phyloP scores from a whole-genome alignment of 306 rosid species.

The Clitoria ternatea region DNA sequence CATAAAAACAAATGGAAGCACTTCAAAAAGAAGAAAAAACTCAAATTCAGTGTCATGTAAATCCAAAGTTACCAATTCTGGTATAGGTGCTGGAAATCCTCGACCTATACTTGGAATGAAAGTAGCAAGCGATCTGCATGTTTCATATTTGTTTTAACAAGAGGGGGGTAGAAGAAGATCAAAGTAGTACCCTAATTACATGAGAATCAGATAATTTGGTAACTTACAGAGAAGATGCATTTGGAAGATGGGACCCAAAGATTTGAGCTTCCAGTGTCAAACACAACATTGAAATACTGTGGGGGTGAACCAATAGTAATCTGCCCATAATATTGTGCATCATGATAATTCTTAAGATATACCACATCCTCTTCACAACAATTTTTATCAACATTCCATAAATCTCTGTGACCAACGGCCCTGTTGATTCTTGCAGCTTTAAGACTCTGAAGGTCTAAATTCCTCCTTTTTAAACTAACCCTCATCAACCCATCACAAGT shows the following conservation, averaged over 20 bases:
- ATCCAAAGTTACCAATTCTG: constrained; percentile 37
- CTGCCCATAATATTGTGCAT: constrained; percentile 70
- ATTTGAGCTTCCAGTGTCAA: constrained; percentile 78
- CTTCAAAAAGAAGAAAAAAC: neutral
- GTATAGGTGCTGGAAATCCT: constrained; percentile 37
- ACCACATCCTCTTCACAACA: constrained; percentile 17
- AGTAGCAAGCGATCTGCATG: constrained; percentile 51
- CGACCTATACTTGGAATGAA: constrained; percentile 43
- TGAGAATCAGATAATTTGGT: neutral
- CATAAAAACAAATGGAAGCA: constrained; percentile 4
- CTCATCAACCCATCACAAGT: constrained; percentile 35
- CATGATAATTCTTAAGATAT: constrained; percentile 62
- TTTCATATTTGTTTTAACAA: neutral
- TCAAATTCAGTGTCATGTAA: neutral
- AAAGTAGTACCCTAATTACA: neutral
- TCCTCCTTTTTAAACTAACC: constrained; percentile 33
- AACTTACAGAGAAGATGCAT: constrained; percentile 67
- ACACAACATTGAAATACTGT: constrained; percentile 58
- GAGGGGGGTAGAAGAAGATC: neutral
- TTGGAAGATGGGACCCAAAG: constrained; percentile 81
- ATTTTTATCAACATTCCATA: neutral
- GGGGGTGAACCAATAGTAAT: constrained; percentile 74
- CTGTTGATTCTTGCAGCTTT: constrained; percentile 32
- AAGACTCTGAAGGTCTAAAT: constrained; percentile 28
- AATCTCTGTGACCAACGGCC: neutral